phyloP scores from a whole-genome alignment of 306 rosid genomes.

The Glycyrrhiza uralensis region DNA sequence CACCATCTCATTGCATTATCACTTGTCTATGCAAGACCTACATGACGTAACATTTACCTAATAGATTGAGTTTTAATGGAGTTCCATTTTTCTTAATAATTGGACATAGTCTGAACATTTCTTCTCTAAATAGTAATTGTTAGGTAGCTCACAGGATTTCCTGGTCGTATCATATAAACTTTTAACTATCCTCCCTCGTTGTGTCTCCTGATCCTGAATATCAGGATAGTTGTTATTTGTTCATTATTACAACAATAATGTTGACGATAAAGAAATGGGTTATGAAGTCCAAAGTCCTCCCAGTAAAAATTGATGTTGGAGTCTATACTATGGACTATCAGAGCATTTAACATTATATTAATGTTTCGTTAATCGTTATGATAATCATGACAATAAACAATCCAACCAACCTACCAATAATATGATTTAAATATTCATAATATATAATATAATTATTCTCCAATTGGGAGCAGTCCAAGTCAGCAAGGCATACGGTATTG shows the following conservation, averaged over 20 bases:
- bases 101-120: not conserved
- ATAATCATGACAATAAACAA: not conserved
- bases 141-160: not conserved
- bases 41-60: too few relatives aligned
- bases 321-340: not conserved
- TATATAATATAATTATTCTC: not conserved
- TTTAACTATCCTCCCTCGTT: not conserved
- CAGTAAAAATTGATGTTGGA: not conserved
- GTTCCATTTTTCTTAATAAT: not conserved
- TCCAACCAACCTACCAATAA: not conserved
- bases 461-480: conserved; percentile 26
- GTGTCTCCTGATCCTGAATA: not conserved
- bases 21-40: not conserved
- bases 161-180: not conserved
- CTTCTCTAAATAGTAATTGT: not conserved
- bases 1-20: not conserved
- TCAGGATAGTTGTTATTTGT: not conserved
- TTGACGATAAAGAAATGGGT: not conserved
- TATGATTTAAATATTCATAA: not conserved
- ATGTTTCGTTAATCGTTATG: not conserved
- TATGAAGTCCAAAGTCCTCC: not conserved
- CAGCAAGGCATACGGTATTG: conserved; percentile 28
- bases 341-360: not conserved
- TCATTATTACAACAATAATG: not conserved
- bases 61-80: not conserved